These are phyloP conservation scores for Trichoderma cornu-damae DNA, from an alignment of 2,329 filamentous ascomycete genomes.

Conservation along the genomic window DNA sequence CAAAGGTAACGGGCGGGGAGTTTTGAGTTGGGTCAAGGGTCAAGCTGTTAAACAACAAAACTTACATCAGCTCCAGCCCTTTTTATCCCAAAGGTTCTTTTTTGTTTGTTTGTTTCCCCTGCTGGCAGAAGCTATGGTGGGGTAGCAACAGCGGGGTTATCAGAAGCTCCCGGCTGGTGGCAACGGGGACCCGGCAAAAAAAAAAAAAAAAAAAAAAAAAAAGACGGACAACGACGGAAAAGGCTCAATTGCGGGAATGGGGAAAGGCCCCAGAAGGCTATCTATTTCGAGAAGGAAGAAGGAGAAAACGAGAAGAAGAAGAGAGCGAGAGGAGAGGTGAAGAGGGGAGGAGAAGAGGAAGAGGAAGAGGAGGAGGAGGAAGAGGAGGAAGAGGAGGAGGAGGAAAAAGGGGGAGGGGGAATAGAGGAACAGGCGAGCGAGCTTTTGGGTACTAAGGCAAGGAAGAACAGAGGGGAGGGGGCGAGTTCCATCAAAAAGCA, in stretches of 20 bases:
- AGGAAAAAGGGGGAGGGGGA: constrained; percentile 5
- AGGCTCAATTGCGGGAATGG: not conserved
- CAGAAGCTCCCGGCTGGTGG: constrained; percentile 3
- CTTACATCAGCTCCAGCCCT: constrained; percentile 4
- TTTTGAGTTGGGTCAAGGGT: too few relatives aligned
- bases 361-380: constrained; percentile 4
- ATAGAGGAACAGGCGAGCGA: constrained; percentile 1
- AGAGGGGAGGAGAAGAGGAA: not conserved
- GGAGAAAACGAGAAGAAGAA: not conserved
- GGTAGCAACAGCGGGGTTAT: constrained; percentile 17
- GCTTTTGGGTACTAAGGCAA: constrained; percentile 5
- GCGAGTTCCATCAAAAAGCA: not conserved
- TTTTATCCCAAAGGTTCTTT: too few relatives aligned
- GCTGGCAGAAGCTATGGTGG: constrained; percentile 17
- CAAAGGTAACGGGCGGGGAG: not conserved
- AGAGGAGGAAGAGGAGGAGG: constrained; percentile 17
- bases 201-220: not conserved
- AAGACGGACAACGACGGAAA: too few relatives aligned
- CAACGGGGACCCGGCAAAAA: not conserved
- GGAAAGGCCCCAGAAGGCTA: not conserved
- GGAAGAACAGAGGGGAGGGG: not conserved
- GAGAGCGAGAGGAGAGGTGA: too few relatives aligned
- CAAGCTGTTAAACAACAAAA: too few relatives aligned
- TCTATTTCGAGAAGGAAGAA: not conserved
- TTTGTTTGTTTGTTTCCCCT: too few relatives aligned